Percentiles rank a stretch among this genome's conserved stretches.
These are phyloP conservation scores for Trichoderma citrinoviride DNA, from an alignment of 2,329 filamentous ascomycete genomes.

Conservation along the genomic window DNA sequence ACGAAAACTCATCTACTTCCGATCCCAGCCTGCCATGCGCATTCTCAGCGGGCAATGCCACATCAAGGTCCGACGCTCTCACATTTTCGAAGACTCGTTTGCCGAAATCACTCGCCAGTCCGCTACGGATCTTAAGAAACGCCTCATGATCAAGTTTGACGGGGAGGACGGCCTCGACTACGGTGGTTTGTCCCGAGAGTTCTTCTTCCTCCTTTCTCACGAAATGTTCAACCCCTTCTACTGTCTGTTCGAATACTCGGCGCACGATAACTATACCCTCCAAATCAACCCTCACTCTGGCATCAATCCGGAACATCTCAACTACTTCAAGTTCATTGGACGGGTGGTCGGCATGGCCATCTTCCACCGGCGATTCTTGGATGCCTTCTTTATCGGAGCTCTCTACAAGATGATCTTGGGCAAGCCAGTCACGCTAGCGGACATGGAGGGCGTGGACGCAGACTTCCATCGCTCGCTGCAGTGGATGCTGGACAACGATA, in stretches of 20 bases:
- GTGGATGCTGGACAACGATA: constrained; percentile 98
- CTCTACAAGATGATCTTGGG: constrained; percentile 99
- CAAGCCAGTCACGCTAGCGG: constrained; percentile 85
- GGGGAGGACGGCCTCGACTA: constrained; percentile 98
- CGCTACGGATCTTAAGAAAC: constrained; percentile 93
- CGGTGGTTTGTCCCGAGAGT: constrained; percentile 94
- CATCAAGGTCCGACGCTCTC: constrained; percentile 92
- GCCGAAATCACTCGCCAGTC: constrained; percentile 97
- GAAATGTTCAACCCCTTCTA: constrained; percentile 99
- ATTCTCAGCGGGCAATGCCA: constrained; percentile 97
- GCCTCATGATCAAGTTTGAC: constrained; percentile 99
- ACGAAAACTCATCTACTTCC: constrained; percentile 98
- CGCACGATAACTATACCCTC: constrained; percentile 99
- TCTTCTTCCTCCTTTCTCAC: constrained; percentile 98
- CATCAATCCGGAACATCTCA: constrained; percentile 98
- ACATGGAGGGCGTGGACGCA: constrained; percentile 99
- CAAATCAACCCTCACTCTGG: constrained; percentile 99
- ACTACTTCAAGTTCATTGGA: constrained; percentile 99
- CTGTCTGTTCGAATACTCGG: constrained; percentile 98
- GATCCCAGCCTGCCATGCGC: constrained; percentile 91
- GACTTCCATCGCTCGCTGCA: constrained; percentile 95
- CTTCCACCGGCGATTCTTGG: constrained; percentile 95
- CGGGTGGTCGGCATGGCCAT: constrained; percentile 95
- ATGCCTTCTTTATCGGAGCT: constrained; percentile 98
- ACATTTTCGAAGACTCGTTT: constrained; percentile 99